Base-by-base conservation (phyloP, 805 yeast species). In the Saccharomycopsis fibuligera region DNA sequence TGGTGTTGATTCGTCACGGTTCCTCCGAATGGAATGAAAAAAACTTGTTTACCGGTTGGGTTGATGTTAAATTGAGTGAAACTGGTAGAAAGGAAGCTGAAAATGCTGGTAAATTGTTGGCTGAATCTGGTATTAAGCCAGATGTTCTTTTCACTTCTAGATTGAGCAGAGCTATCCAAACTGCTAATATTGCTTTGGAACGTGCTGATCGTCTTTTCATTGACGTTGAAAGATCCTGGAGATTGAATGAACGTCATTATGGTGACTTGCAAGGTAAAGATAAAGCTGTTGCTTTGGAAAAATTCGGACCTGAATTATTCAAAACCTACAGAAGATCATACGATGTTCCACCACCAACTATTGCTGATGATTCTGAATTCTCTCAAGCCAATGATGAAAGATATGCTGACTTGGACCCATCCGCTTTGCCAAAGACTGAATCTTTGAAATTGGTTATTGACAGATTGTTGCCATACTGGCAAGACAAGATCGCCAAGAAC, bases 31-130 rank as follows among this genome's bases (percentile, higher is more conserved):
- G 98, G 98, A 90, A 90, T 73, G 96, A 88, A 72, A 87, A 88
- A 78, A 91, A 90, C 80, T 78, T 90, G 60, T 90, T 90, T 84
- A 90, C 97, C 69, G 98, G 98, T 66, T 90, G 98, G 98, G 97
- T 91, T 56, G 98, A 90, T 70, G 95, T 88, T 60, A 74, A 78
- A 64, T 79, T 90, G 68, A 81, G 91, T 48, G 89, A 76, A 54
- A 70, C 77, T 60, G 98, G 98, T 71, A 79, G 76, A 67, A 76
- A 82, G 67, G 98, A 90, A 76, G 98, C 98, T 60, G 75, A 74
- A 59, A 83, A 86, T 68, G 98, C 97, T 58, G 98, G 97, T 71
- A 88, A 81, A 68, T 75, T 91, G 67, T 76, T 90, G 67, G 85
- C 82, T 70, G 95, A 88, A 69, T 81, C 91, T 55, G 86, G 86